Conservation (phyloP, 169 alveolate species). For the Perkinsus chesapeaki region DNA sequence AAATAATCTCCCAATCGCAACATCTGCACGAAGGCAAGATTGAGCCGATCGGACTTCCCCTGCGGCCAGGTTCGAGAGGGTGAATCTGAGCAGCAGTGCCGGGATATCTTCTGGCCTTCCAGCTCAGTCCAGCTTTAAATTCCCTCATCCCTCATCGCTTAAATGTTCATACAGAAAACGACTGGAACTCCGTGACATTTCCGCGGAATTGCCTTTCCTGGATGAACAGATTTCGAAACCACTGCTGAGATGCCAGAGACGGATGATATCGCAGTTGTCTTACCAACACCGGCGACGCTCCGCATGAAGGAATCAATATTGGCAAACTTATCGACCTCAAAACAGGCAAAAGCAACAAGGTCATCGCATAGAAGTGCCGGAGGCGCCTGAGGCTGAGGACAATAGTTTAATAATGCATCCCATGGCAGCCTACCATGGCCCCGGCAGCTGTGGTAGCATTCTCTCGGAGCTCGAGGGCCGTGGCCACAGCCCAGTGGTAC, state of each 20-base stretch:
- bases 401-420: not conserved
- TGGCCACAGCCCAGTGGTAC: not conserved
- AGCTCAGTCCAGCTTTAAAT: too few relatives aligned
- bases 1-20: not conserved
- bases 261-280: not conserved
- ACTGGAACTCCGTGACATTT: too few relatives aligned
- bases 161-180: too few relatives aligned
- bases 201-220: too few relatives aligned
- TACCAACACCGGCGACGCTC: not conserved
- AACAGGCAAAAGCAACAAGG: not conserved
- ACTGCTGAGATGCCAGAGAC: too few relatives aligned
- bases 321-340: not conserved
- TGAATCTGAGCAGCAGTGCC: not conserved
- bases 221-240: too few relatives aligned
- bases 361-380: not conserved
- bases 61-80: not conserved
- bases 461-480: not conserved
- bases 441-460: not conserved
- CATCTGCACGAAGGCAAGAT: not conserved
- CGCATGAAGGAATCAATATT: not conserved
- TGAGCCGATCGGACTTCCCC: not conserved
- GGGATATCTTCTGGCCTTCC: too few relatives aligned
- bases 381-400: not conserved
- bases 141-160: too few relatives aligned
- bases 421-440: not conserved